A percentile compares a stretch with the other conserved stretches of the same genome.
Evolutionary conservation across 2,329 filamentous ascomycete species (phyloP).

Genomic region (Trichoderma sp.): DNA sequence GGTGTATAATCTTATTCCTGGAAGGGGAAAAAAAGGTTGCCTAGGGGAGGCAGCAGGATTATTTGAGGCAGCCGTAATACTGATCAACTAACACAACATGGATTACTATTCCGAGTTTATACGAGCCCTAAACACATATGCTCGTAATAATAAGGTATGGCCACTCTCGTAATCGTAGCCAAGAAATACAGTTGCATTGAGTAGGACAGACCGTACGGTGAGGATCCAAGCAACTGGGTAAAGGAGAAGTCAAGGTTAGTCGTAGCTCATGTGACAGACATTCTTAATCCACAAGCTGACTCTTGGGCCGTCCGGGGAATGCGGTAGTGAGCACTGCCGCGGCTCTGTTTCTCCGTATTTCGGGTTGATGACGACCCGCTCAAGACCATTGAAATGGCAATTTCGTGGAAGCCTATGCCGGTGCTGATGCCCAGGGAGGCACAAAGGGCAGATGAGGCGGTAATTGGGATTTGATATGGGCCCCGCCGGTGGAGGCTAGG

Average conservation of each 20-base stretch:
- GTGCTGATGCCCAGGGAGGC: not conserved
- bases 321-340: not conserved
- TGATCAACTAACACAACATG: not conserved
- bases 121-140: not conserved
- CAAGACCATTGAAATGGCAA: not conserved
- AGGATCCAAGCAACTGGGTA: not conserved
- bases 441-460: conserved; percentile 12
- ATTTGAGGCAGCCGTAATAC: not conserved
- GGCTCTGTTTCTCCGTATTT: not conserved
- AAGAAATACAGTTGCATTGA: not conserved
- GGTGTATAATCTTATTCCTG: not conserved
- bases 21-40: not conserved
- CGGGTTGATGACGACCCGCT: not conserved
- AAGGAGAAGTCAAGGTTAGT: not conserved
- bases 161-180: not conserved
- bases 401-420: conserved; percentile 3
- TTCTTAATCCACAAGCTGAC: not conserved
- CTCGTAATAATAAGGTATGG: not conserved
- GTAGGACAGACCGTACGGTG: not conserved
- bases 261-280: not conserved
- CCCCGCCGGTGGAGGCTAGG: conserved; percentile 5
- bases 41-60: not conserved
- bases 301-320: not conserved
- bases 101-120: not conserved
- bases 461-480: conserved; percentile 11